Evolutionary conservation across 495 filamentous ascomycete species (phyloP).

Genomic region (Penicillium subrubescens): DNA sequence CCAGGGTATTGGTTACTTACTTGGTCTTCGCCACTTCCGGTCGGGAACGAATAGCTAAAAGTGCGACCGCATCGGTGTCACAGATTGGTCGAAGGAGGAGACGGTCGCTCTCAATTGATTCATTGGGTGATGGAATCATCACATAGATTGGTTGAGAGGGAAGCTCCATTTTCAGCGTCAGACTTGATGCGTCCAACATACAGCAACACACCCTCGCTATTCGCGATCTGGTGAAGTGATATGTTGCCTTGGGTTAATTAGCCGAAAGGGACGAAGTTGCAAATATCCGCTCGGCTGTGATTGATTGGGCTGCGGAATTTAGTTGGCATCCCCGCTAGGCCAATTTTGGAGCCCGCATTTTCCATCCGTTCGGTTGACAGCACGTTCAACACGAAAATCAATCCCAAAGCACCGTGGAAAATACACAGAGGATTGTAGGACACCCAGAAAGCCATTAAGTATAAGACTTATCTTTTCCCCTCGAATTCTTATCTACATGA

Average conservation of each 20-base stretch:
- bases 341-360: not conserved
- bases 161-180: not conserved
- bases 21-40: constrained; percentile 27
- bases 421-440: too few relatives aligned
- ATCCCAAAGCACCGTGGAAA: too few relatives aligned
- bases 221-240: not conserved
- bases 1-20: constrained; percentile 2
- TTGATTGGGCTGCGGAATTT: not conserved
- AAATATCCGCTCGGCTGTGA: not conserved
- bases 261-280: not conserved
- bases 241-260: not conserved
- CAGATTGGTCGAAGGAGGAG: constrained; percentile 23
- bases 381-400: too few relatives aligned
- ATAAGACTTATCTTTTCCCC: too few relatives aligned
- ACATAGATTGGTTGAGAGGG: constrained; percentile 19
- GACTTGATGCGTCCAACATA: not conserved
- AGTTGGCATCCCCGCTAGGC: not conserved
- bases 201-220: not conserved
- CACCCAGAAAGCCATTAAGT: too few relatives aligned
- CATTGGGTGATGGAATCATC: constrained; percentile 7
- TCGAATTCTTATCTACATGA: too few relatives aligned
- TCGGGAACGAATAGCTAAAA: constrained; percentile 21
- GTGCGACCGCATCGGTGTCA: constrained; percentile 17
- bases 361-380: not conserved
- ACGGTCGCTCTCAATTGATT: constrained; percentile 25